phyloP scores from a whole-genome alignment of 805 yeast genomes.

The Wickerhamomyces bovis region DNA sequence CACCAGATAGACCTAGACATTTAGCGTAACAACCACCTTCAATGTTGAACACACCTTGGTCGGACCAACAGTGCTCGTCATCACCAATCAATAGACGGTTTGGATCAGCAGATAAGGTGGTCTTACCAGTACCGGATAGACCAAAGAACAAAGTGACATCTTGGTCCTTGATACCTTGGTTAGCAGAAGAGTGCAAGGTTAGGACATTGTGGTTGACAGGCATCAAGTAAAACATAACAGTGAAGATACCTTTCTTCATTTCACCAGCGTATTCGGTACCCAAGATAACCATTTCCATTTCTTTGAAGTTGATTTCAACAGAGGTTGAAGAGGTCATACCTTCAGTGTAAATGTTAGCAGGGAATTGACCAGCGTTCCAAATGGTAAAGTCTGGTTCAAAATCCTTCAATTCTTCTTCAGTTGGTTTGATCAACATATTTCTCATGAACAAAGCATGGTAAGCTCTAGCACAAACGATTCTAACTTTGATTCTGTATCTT shows the following conservation, averaged over 20 bases:
- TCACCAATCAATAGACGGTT: conserved; percentile 92
- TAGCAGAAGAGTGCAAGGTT: conserved; percentile 92
- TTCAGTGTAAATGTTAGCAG: conserved; percentile 91
- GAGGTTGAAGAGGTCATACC: conserved; percentile 97
- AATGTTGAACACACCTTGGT: conserved; percentile 95
- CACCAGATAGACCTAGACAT: conserved; percentile 82
- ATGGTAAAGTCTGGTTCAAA: conserved; percentile 97
- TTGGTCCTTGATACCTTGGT: conserved; percentile 74
- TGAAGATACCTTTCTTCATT: conserved; percentile 98
- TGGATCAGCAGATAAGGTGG: conserved; percentile 95
- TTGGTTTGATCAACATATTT: conserved; percentile 95
- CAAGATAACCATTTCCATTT: conserved; percentile 96
- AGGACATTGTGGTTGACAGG: conserved; percentile 88
- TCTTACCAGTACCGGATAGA: conserved; percentile 96
- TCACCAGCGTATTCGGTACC: conserved; percentile 99
- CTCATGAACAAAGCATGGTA: conserved; percentile 98
- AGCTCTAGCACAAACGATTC: conserved; percentile 96
- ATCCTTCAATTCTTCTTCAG: conserved; percentile 76
- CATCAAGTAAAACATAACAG: conserved; percentile 98
- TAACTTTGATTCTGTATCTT: conserved; percentile 89
- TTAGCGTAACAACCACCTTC: conserved; percentile 99
- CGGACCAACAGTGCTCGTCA: conserved; percentile 99
- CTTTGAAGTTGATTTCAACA: conserved; percentile 93
- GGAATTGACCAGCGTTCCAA: conserved; percentile 98
- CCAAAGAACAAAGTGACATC: conserved; percentile 97